Evolutionary conservation across 257 asterid species (phyloP).

Genomic region (Solanum dulcamara): DNA sequence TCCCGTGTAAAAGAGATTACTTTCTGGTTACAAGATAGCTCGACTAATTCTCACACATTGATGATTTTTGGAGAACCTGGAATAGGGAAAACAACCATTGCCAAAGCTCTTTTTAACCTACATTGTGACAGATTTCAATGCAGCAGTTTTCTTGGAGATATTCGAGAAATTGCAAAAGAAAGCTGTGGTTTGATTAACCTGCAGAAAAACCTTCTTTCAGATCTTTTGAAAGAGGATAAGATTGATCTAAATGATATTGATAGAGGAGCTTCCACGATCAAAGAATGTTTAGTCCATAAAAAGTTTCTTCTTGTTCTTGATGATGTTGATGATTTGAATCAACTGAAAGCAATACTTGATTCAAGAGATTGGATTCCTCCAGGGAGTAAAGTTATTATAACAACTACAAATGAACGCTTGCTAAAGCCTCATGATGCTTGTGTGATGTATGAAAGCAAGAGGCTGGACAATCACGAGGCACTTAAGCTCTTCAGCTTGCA

Average conservation of each 20-base stretch:
- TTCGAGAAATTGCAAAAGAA: not conserved
- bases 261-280: not conserved
- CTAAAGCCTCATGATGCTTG: not conserved
- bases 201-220: not conserved
- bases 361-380: conserved; percentile 1
- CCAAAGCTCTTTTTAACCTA: conserved; percentile 1
- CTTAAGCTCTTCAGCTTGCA: conserved; percentile 6
- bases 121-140: not conserved
- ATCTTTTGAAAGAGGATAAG: not conserved
- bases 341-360: not conserved
- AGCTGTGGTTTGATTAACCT: not conserved
- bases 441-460: not conserved
- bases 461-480: not conserved
- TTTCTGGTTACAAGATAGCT: conserved; percentile 5
- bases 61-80: conserved; percentile 4
- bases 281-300: not conserved
- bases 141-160: conserved; percentile 1
- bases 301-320: conserved; percentile 6
- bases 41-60: not conserved
- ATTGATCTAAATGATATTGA: not conserved
- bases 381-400: conserved; percentile 11
- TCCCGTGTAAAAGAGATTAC: not conserved
- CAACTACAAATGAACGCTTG: not conserved
- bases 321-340: conserved; percentile 1
- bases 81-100: conserved; percentile 7